Evolutionary conservation across 805 yeast species (phyloP).

Genomic region (Cyberlindnera sargentensis): DNA sequence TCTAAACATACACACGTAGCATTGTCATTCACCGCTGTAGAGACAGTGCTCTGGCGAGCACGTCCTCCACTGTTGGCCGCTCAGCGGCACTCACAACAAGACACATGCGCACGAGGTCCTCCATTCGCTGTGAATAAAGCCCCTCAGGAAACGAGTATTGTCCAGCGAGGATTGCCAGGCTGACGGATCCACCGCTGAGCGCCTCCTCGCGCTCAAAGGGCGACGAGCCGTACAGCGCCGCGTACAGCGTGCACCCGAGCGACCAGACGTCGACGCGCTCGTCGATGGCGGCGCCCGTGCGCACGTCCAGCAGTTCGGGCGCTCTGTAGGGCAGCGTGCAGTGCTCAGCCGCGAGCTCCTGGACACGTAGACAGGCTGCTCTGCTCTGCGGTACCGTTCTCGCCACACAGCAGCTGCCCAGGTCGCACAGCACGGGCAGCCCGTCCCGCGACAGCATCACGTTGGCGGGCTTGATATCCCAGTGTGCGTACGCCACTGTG

Average conservation of each 20-base stretch:
- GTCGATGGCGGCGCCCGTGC: conserved; percentile 54
- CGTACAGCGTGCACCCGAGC: conserved; percentile 76
- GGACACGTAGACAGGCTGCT: conserved; percentile 66
- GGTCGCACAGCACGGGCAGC: conserved; percentile 71
- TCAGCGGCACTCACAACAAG: conserved; percentile 50
- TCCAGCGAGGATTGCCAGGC: conserved; percentile 64
- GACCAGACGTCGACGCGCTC: conserved; percentile 90
- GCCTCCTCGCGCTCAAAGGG: conserved; percentile 85
- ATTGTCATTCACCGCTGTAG: conserved; percentile 20
- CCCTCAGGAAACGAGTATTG: conserved; percentile 29
- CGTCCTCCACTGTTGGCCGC: conserved; percentile 60
- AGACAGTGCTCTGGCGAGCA: conserved; percentile 43
- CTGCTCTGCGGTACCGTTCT: conserved; percentile 46
- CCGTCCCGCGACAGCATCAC: conserved; percentile 73
- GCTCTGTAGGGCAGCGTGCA: conserved; percentile 86
- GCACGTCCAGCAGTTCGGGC: conserved; percentile 81
- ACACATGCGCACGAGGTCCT: conserved; percentile 52
- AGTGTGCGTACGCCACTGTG: conserved; percentile 68
- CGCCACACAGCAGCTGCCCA: conserved; percentile 74
- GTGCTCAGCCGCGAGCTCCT: conserved; percentile 77
- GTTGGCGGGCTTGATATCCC: conserved; percentile 87
- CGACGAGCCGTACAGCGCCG: conserved; percentile 68
- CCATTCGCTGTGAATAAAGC: conserved; percentile 46
- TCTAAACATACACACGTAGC: not conserved
- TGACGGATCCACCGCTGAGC: conserved; percentile 75